These are phyloP conservation scores for Xylariaceae sp. DNA, from an alignment of 2,329 filamentous ascomycete genomes.

Conservation along the genomic window DNA sequence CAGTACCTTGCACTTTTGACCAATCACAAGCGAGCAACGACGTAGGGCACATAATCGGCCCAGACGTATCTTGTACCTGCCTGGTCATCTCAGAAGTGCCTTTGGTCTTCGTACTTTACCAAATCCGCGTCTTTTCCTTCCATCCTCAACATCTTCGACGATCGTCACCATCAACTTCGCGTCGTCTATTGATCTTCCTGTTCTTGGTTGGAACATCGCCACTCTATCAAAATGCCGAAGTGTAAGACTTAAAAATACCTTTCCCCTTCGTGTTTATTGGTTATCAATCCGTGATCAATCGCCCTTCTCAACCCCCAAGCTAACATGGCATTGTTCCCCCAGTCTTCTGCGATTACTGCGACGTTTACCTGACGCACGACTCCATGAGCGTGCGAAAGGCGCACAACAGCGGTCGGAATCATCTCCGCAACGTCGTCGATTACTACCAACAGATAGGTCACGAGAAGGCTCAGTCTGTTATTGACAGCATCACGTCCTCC, in stretches of 20 bases:
- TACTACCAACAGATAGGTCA: constrained; percentile 99
- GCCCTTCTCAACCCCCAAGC: constrained; percentile 3
- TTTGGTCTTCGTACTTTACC: background rate
- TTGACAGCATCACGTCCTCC: constrained; percentile 93
- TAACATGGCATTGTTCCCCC: constrained; percentile 21
- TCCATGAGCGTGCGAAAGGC: constrained; percentile 99
- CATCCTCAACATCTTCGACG: background rate
- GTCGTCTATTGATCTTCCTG: background rate
- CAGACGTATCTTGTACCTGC: background rate
- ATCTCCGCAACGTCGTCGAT: constrained; percentile 93
- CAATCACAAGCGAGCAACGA: background rate
- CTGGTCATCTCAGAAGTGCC: too few species aligned
- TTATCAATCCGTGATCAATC: too few species aligned
- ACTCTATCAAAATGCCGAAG: constrained; percentile 66
- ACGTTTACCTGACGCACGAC: constrained; percentile 99
- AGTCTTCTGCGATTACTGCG: constrained; percentile 97
- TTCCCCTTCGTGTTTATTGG: too few species aligned
- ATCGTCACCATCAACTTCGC: background rate
- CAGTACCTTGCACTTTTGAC: background rate
- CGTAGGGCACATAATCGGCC: background rate
- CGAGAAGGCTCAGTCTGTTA: constrained; percentile 96
- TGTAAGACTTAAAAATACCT: constrained; percentile 44
- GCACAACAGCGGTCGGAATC: constrained; percentile 94
- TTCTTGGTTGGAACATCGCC: constrained; percentile 3
- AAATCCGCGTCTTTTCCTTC: background rate